phyloP scores from a whole-genome alignment of 108 stramenopile genomes.

The Skeletonema grethae region DNA sequence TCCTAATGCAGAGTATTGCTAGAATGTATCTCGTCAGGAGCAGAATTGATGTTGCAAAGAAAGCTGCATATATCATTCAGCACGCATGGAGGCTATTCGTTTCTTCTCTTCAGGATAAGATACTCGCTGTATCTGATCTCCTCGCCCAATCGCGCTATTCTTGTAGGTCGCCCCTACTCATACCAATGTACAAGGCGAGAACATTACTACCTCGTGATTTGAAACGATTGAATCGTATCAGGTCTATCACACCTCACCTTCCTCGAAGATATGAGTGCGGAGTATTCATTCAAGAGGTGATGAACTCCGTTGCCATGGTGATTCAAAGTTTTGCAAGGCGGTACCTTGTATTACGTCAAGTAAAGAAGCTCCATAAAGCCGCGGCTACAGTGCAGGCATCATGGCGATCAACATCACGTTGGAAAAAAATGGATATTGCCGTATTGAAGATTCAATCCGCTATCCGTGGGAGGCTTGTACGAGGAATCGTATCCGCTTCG shows the following conservation, averaged over 20 bases:
- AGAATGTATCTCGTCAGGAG: conserved; percentile 15
- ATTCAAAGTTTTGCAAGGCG: conserved; percentile 38
- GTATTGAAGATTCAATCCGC: background rate
- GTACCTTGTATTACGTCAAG: conserved; percentile 16
- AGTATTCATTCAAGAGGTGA: conserved; percentile 38
- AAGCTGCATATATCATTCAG: conserved; percentile 41
- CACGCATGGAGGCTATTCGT: conserved; percentile 30
- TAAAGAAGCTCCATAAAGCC: conserved; percentile 8
- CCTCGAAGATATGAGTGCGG: conserved; percentile 41
- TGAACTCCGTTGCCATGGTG: conserved; percentile 45
- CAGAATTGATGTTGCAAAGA: background rate
- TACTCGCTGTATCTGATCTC: conserved; percentile 22
- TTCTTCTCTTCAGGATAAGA: conserved; percentile 10
- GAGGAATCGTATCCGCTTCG: background rate
- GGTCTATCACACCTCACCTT: conserved; percentile 33
- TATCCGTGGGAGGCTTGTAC: background rate
- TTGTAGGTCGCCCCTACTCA: background rate
- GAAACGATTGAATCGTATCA: conserved; percentile 28
- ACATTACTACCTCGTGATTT: conserved; percentile 33
- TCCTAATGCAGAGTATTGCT: conserved; percentile 20
- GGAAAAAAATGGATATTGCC: background rate
- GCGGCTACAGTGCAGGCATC: background rate
- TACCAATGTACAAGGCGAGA: conserved; percentile 18
- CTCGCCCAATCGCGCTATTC: background rate
- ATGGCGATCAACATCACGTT: background rate